Conservation (phyloP, 768 basidiomycete species). For the Mycena pura region DNA sequence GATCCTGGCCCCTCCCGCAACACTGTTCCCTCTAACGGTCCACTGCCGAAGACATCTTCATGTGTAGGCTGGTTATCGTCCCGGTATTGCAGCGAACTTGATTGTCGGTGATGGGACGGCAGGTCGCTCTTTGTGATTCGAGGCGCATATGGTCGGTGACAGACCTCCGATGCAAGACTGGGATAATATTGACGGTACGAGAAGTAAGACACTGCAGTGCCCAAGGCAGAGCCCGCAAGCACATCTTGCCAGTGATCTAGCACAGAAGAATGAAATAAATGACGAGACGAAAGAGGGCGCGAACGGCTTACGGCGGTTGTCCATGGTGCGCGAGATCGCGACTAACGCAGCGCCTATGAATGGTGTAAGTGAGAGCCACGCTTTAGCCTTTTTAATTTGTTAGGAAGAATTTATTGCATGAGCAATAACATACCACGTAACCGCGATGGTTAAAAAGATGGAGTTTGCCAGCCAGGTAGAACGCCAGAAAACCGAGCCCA, state of each 20-base stretch:
- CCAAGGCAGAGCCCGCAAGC: slow-evolving; percentile 77
- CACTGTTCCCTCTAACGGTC: slow-evolving; percentile 41
- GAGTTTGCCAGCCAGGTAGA: slow-evolving; percentile 91
- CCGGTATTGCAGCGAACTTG: slow-evolving; percentile 13
- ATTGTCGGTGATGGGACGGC: slow-evolving; percentile 41
- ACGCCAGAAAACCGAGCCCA: slow-evolving; percentile 86
- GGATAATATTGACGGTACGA: slow-evolving; percentile 87
- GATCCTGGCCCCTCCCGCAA: slow-evolving; percentile 35
- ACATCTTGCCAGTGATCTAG: slow-evolving; percentile 95
- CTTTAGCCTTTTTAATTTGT: slow-evolving; percentile 60
- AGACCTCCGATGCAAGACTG: slow-evolving; percentile 62
- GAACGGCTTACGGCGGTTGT: slow-evolving; percentile 74
- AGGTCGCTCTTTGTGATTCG: slow-evolving; percentile 61
- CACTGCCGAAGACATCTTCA: slow-evolving; percentile 12
- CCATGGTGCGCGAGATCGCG: slow-evolving; percentile 90
- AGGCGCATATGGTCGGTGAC: slow-evolving; percentile 76
- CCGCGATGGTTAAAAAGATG: slow-evolving; percentile 88
- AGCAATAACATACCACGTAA: slow-evolving; percentile 56
- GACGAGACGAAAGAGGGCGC: neutral
- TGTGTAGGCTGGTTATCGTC: slow-evolving; percentile 26
- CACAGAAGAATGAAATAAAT: slow-evolving; percentile 15
- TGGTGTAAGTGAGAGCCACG: slow-evolving; percentile 84
- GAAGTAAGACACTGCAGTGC: slow-evolving; percentile 74
- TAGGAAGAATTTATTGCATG: neutral
- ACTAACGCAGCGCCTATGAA: slow-evolving; percentile 79